These are phyloP conservation scores for Eucalyptus pumila DNA, from an alignment of 345 rosid species.

Conservation along the genomic window DNA sequence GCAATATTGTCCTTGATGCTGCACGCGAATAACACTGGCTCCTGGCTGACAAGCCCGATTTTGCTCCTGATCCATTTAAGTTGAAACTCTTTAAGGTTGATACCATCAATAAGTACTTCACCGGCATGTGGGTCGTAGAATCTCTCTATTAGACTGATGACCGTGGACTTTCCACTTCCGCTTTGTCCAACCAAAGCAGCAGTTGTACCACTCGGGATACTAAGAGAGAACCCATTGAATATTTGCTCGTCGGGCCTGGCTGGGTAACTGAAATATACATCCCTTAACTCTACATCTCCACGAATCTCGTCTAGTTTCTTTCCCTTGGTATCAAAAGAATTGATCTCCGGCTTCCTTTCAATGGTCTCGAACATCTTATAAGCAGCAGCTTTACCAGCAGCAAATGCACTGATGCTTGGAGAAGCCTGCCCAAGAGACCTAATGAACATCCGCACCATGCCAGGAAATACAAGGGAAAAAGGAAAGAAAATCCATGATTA, in stretches of 20 bases:
- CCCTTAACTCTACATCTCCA: constrained; percentile 16
- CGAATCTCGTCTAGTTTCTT: constrained; percentile 5
- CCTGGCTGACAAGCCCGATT: constrained; percentile 27
- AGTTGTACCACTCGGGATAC: constrained; percentile 10
- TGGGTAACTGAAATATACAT: constrained; percentile 23
- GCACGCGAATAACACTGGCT: constrained; percentile 18
- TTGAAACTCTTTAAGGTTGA: constrained; percentile 12
- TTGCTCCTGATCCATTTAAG: constrained; percentile 20
- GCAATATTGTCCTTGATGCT: constrained; percentile 24
- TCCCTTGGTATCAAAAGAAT: constrained; percentile 12
- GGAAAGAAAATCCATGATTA: not conserved
- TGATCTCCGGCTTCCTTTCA: constrained; percentile 14
- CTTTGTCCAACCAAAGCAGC: constrained; percentile 32
- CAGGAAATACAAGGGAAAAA: not conserved
- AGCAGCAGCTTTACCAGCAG: constrained; percentile 22
- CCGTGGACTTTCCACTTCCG: constrained; percentile 31
- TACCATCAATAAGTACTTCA: constrained; percentile 17
- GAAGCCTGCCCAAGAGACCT: constrained; percentile 37
- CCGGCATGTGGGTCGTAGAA: constrained; percentile 21
- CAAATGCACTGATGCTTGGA: constrained; percentile 21
- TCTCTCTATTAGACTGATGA: constrained; percentile 17
- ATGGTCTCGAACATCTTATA: constrained; percentile 28
- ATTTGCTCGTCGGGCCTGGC: constrained; percentile 24
- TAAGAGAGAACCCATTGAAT: constrained; percentile 14
- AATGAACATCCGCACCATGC: not conserved